phyloP scores from a whole-genome alignment of 148 eudicot species.

The Arbutus unedo region DNA sequence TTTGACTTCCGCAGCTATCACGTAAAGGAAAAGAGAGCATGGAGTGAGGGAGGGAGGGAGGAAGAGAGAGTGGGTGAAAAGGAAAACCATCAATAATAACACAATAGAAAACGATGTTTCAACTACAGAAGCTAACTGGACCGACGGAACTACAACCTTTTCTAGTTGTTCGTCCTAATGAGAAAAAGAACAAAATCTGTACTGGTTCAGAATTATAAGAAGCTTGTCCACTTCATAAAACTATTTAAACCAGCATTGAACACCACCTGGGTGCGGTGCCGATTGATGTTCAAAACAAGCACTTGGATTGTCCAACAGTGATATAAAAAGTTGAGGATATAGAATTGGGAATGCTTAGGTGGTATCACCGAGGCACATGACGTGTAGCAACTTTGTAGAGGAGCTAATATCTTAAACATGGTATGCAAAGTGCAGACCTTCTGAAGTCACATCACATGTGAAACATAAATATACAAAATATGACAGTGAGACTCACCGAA shows the following conservation, averaged over 20 bases:
- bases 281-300: background rate
- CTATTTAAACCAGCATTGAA: background rate
- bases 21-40: background rate
- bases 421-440: background rate
- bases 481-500: background rate
- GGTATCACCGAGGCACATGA: background rate
- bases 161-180: background rate
- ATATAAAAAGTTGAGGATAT: background rate
- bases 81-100: background rate
- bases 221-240: too few species aligned
- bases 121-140: background rate
- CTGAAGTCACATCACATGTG: background rate
- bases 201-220: too few species aligned
- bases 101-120: background rate
- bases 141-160: background rate
- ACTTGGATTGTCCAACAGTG: background rate
- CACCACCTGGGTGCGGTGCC: background rate
- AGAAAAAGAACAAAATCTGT: background rate
- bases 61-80: background rate
- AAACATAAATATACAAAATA: background rate
- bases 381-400: background rate
- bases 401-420: background rate
- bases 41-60: background rate
- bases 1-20: background rate
- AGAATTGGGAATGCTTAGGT: background rate